Evolutionary conservation across 768 basidiomycete species (phyloP).

Genomic region (Lyophyllum decastes): DNA sequence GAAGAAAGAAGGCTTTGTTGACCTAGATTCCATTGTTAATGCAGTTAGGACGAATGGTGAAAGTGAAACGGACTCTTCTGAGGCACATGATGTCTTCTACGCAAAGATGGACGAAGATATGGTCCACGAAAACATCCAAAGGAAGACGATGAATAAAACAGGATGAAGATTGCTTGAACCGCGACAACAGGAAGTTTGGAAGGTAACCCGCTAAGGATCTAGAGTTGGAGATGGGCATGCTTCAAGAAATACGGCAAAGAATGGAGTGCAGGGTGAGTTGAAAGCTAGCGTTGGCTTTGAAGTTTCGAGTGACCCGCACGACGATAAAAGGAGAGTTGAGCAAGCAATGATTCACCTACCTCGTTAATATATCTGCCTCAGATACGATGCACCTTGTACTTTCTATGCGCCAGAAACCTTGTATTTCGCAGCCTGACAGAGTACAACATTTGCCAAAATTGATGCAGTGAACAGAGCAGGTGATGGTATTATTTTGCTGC

Average conservation of each 20-base stretch:
- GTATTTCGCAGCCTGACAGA: neutral
- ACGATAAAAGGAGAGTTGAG: neutral
- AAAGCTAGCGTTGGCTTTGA: neutral
- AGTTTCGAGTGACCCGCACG: neutral
- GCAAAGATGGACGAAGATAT: constrained; percentile 40
- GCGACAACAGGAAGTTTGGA: neutral
- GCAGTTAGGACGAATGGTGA: neutral
- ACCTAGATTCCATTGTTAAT: constrained; percentile 38
- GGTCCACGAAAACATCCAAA: constrained; percentile 43
- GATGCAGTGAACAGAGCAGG: neutral
- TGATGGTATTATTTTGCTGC: neutral
- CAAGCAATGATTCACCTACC: neutral
- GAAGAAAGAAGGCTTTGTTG: constrained; percentile 56
- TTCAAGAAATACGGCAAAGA: neutral
- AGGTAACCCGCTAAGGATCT: neutral
- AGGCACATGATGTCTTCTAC: constrained; percentile 50
- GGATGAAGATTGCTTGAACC: neutral
- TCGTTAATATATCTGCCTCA: neutral
- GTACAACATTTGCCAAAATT: neutral
- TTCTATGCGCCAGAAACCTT: neutral
- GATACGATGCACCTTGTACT: neutral
- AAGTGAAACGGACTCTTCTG: constrained; percentile 37
- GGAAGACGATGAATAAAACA: constrained; percentile 19
- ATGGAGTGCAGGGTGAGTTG: neutral
- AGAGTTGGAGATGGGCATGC: neutral